Base-by-base conservation (phyloP, 176 grass and related monocot genomes). In the Musa itinerans region DNA sequence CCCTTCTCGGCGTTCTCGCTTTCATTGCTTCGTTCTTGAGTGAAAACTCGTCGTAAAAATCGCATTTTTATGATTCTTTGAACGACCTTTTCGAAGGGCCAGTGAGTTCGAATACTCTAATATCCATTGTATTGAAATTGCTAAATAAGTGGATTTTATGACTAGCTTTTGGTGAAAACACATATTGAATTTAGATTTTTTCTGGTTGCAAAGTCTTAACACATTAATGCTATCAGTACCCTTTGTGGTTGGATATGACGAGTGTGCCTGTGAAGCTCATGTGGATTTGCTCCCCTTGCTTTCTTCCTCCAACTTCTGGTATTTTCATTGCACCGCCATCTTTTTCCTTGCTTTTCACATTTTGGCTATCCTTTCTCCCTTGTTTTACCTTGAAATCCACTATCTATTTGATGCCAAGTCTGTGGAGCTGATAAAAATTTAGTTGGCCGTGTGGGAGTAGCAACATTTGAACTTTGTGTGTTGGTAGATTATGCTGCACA, bases 231-330 rank as follows among this genome's bases (percentile, higher is more conserved):
- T 62, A 34, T 1, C 63, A 27, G 63, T 24, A 12, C 63, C 13
- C 21, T 22, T 65, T n/a, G 63, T 65, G 23, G 66, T 19, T 49
- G 14, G 43, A 16, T 17, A 10, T n/a, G 34, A 69, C 6, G 15
- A 34, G 8, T 13, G 22, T 80, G 68, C 9, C 54, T 25, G 78
- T 43, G 71, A n/a, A 61, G 22, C 78, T 85, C 73, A 81, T 72
- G 73, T 81, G 64, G 21, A 20, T 81, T 78, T 75, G 84, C 53
- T 82, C 73, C 68, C 74, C 59, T 58, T 84, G 15, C 67, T 23
- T 78, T 76, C 65, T 51, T 73, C 67, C 75, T 29, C 34, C 34
- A 43, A 61, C 57, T 70, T 66, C 76, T 13, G 51, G 53, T 78
- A n/a, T 43, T 71, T 49, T 7, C 17, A 49, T 19, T 14, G 34